Conservation (phyloP, 192 early-diverging fungal species). For the Coemansia sp. region DNA sequence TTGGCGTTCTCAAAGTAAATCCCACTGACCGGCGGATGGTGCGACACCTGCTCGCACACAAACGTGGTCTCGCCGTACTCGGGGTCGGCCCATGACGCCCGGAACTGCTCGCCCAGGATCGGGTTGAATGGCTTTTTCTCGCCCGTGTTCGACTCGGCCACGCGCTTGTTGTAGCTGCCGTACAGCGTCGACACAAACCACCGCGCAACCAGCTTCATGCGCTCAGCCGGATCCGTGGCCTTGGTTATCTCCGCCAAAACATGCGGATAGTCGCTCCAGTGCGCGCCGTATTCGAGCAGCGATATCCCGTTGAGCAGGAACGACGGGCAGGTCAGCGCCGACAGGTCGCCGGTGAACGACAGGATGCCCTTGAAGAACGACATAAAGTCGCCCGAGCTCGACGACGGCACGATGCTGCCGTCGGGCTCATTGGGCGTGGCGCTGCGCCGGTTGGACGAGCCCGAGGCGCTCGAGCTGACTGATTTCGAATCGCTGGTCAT, state of each 20-base stretch:
- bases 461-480: conserved; percentile 20
- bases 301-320: conserved; percentile 74
- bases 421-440: conserved; percentile 24
- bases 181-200: conserved; percentile 81
- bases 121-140: conserved; percentile 77
- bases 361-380: conserved; percentile 66
- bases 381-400: conserved; percentile 60
- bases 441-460: conserved; percentile 6
- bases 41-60: conserved; percentile 65
- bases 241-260: conserved; percentile 64
- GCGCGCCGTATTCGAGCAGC: conserved; percentile 68
- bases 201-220: conserved; percentile 62
- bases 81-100: conserved; percentile 58
- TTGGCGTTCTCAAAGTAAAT: conserved; percentile 61
- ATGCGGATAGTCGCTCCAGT: conserved; percentile 62
- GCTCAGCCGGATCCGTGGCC: conserved; percentile 55
- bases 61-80: conserved; percentile 53
- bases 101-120: conserved; percentile 66
- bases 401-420: conserved; percentile 55
- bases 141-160: conserved; percentile 59
- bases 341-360: conserved; percentile 77
- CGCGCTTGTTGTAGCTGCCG: conserved; percentile 69
- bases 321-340: conserved; percentile 73
- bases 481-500: conserved; percentile 47
- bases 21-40: conserved; percentile 70